phyloP scores from a whole-genome alignment of 129 eudicot genomes.

The Centella asiatica region DNA sequence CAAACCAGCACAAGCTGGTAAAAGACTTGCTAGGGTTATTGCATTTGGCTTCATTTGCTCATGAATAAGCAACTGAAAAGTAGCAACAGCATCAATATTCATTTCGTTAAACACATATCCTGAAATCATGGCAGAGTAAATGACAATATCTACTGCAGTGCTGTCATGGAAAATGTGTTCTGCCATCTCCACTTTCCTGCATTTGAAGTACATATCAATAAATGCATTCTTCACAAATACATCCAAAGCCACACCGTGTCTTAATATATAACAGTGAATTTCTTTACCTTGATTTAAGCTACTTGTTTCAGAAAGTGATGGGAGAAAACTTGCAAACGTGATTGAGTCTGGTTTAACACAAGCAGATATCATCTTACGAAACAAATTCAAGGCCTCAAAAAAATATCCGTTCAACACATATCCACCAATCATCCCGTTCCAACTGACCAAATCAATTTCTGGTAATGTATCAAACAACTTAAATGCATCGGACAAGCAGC shows the following conservation, averaged over 20 bases:
- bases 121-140: conserved; percentile 79
- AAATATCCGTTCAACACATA: conserved; percentile 63
- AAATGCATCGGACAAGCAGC: conserved; percentile 38
- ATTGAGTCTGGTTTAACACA: conserved; percentile 56
- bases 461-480: conserved; percentile 35
- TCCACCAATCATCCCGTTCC: conserved; percentile 85
- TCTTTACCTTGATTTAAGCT: conserved; percentile 49
- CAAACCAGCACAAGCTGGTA: conserved; percentile 89
- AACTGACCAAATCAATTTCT: conserved; percentile 40
- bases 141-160: conserved; percentile 46
- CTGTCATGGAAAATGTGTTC: conserved; percentile 29
- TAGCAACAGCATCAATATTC: conserved; percentile 42
- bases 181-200: conserved; percentile 49
- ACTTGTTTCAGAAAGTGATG: conserved; percentile 40
- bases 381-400: conserved; percentile 41
- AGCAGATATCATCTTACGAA: conserved; percentile 45
- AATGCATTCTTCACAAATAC: conserved; percentile 69
- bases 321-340: conserved; percentile 68
- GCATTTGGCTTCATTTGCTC: conserved; percentile 61
- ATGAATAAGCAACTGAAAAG: conserved; percentile 34
- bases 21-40: conserved; percentile 58
- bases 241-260: conserved; percentile 43
- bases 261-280: conserved; percentile 50
- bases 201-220: conserved; percentile 84
- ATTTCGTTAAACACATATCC: conserved; percentile 62